Conservation (phyloP, 306 rosid species). For the Potentilla sterilis region DNA sequence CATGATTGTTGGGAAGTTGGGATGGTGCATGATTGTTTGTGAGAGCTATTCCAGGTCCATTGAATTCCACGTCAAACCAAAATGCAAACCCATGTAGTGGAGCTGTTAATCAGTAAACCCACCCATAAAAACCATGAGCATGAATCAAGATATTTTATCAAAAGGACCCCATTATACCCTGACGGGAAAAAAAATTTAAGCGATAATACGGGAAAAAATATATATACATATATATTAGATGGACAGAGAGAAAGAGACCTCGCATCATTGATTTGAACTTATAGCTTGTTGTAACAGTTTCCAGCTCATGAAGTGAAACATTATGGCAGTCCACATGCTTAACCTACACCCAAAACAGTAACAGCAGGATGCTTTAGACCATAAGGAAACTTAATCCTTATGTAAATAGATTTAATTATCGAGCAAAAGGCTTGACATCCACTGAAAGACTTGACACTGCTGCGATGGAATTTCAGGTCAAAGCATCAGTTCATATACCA, state of each 20-base stretch:
- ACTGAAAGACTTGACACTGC: not conserved
- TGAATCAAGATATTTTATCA: not conserved
- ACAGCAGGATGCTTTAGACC: not conserved
- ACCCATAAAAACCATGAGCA: not conserved
- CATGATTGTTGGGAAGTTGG: slow-evolving; percentile 41
- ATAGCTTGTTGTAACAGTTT: slow-evolving; percentile 64
- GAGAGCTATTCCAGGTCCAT: slow-evolving; percentile 54
- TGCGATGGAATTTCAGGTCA: not conserved
- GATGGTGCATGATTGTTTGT: slow-evolving; percentile 36
- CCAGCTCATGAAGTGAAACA: slow-evolving; percentile 65
- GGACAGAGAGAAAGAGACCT: slow-evolving; percentile 45
- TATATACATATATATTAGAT: not conserved
- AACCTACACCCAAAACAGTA: slow-evolving; percentile 46
- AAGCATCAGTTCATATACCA: not conserved
- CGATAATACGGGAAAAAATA: not conserved
- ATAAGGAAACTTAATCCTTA: not conserved
- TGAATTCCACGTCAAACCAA: slow-evolving; percentile 99
- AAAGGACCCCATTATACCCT: not conserved
- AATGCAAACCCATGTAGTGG: slow-evolving; percentile 98
- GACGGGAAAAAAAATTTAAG: not conserved
- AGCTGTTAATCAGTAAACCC: slow-evolving; percentile 48
- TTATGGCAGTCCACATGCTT: slow-evolving; percentile 78
- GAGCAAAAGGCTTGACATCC: not conserved
- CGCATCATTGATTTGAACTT: slow-evolving; percentile 97
- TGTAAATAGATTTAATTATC: not conserved